Conservation (phyloP, 2,329 filamentous ascomycete species). For the Thelonectria discophora region DNA sequence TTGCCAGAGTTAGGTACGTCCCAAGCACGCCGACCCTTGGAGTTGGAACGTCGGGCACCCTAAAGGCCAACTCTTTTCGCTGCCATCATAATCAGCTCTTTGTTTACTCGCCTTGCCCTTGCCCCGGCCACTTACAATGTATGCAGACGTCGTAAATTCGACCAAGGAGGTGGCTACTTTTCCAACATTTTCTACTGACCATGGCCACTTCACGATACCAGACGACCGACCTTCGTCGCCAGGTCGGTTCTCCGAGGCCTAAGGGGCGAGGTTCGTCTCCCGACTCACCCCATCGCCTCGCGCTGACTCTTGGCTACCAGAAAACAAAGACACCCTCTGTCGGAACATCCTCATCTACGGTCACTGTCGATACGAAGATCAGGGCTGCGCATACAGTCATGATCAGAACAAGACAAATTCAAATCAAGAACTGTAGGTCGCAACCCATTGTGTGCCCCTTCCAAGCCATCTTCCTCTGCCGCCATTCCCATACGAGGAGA, state of each 20-base stretch:
- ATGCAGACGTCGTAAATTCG: constrained; percentile 55
- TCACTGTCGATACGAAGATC: constrained; percentile 90
- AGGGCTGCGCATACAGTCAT: constrained; percentile 91
- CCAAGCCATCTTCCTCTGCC: neutral
- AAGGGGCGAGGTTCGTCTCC: constrained; percentile 62
- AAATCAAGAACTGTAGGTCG: constrained; percentile 60
- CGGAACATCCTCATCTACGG: constrained; percentile 94
- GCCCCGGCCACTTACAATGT: constrained; percentile 28
- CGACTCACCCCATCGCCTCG: constrained; percentile 10
- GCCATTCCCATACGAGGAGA: neutral
- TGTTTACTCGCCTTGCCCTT: neutral
- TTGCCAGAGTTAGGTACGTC: constrained; percentile 56
- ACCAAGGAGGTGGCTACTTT: constrained; percentile 47
- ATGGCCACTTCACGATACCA: constrained; percentile 60
- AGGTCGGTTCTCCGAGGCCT: constrained; percentile 65
- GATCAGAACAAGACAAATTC: constrained; percentile 69
- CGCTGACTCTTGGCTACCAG: constrained; percentile 50
- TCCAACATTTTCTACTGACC: constrained; percentile 44
- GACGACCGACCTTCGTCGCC: constrained; percentile 58
- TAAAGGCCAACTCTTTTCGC: too few relatives aligned
- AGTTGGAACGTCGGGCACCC: constrained; percentile 20
- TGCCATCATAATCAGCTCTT: neutral
- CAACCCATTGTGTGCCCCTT: constrained; percentile 14
- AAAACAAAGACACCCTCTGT: constrained; percentile 90
- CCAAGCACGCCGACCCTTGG: constrained; percentile 29